Base-by-base conservation (phyloP, 805 yeast genomes). In the Suhomyces faveliae region DNA sequence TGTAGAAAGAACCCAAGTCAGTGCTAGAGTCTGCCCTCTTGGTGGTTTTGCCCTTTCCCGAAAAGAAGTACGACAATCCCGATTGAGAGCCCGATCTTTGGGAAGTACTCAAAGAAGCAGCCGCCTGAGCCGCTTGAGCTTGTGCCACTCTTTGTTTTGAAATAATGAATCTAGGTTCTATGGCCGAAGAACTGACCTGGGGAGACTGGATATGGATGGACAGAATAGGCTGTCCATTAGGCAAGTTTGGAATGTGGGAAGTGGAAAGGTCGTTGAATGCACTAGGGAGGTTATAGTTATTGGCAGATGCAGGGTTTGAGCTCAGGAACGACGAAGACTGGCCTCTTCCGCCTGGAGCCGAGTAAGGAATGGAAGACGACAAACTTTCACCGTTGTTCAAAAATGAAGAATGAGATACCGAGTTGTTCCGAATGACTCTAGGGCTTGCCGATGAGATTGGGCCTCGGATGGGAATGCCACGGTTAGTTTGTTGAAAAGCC, bases 141-240 rank as follows among this genome's bases (percentile, higher is more conserved):
- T 71, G 82, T 40, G 76, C 83, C 20, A 84, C 81, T 46, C 87
- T 79, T 51, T 85, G 94, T 58, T 88, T 82, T 9, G 95, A 87
- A 35, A 90, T 85, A 43, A 90, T 82, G 61, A 90, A 89, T 38
- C 96, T 76, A 12, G 95, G 87, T 61, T 89, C 97, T n/a, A 90
- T 83, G 25, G 82, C 76, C 15, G 80, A 67, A 5, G 80, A 64
- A 46, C 55, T 54, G 5, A 86, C 86, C 45, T 76, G 79, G 3
- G 94, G 94, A 0, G 91, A 85, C 46, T 82, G 83, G 47, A 87
- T 81, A 50, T 83, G 81, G 48, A 81, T 84, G 10, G 89, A 83
- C 20, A 73, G 71, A 47, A 80, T 80, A 6, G 79, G 68, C 54
- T 79, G 83, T 17, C 84, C 85, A 57, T 80, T 79, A 8, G 81